Base-by-base conservation (phyloP, 2,329 filamentous ascomycete species). In the Trichoderma lentiforme region DNA sequence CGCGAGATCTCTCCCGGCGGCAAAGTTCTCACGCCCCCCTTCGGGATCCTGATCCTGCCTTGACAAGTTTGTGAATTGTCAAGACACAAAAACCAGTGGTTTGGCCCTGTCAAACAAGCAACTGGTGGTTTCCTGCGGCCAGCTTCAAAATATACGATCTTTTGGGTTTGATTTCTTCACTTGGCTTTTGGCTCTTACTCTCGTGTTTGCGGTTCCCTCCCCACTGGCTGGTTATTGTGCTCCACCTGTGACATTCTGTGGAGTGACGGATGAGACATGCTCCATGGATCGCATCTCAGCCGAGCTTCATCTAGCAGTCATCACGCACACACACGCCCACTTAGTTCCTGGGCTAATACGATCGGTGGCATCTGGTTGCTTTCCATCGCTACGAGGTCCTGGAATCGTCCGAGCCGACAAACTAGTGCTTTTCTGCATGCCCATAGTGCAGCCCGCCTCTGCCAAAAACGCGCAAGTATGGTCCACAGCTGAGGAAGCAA, bases 1-100 rank as follows among this genome's bases (percentile, higher is more conserved):
- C 66, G 69, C 18, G 34, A 72, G 66, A 72, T 70, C 71, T 69
- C 60, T 70, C 43, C 71, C 71, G 67, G 68, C 68, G 67, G 62
- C 61, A 66, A 56, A 34, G 2, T 67, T 28, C 51, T 61, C 39
- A 70, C 53, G 21, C 68, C 68, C 67, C 61, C 68, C 61, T 62
- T 24, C 30, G 21, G 21, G 6, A 7, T 12, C 18, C 34, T 28
- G 63, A 66, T 56, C 30, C n/a, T 47, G 53, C 3, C 26, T 18
- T 9, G 60, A 15, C 30, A n/a, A 58, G 34, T 47, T 21, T 34
- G 21, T 30, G 56, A 30, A 60, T 34, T 26, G n/a, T 68, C 34
- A 24, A 21, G 53, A 60, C 8, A 47, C 8, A 36, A 47, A 3
- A 60, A 26, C 15, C 28, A 9, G 30, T 21, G 47, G 3, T 39